phyloP scores from a whole-genome alignment of 2,329 filamentous ascomycete species.

The Fusarium abutilonis region DNA sequence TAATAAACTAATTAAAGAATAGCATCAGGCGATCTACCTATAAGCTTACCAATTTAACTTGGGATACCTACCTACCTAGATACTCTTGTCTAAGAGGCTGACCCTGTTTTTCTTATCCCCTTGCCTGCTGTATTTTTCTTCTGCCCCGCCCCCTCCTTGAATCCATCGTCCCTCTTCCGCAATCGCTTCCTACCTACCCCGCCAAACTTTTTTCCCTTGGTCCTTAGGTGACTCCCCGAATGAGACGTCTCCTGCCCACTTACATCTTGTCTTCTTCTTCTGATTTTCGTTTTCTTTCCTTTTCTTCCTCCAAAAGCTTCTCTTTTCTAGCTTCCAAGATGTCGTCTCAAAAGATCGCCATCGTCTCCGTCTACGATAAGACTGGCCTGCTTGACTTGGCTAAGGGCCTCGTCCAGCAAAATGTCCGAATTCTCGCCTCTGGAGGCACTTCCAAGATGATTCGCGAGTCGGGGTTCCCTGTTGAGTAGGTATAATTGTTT shows the following conservation, averaged over 20 bases:
- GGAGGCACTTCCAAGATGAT: slow-evolving; percentile 97
- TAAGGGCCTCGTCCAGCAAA: slow-evolving; percentile 87
- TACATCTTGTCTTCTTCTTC: slow-evolving; percentile 16
- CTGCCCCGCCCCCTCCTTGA: slow-evolving; percentile 38
- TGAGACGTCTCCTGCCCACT: slow-evolving; percentile 31
- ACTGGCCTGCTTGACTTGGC: slow-evolving; percentile 92
- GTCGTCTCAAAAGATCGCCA: slow-evolving; percentile 71
- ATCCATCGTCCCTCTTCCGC: slow-evolving; percentile 15
- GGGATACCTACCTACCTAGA: too few species aligned
- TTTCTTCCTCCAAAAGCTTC: slow-evolving; percentile 15
- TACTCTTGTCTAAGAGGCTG: too few species aligned
- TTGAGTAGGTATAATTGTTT: slow-evolving; percentile 73
- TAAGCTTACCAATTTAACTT: too few species aligned
- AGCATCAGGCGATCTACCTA: too few species aligned
- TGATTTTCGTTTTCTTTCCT: slow-evolving; percentile 4
- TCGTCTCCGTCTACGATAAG: slow-evolving; percentile 99
- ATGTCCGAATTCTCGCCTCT: slow-evolving; percentile 92
- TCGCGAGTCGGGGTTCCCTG: slow-evolving; percentile 91
- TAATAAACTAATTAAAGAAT: too few species aligned
- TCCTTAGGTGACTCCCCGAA: too few species aligned
- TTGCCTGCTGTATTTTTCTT: too few species aligned
- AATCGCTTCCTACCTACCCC: slow-evolving; percentile 41
- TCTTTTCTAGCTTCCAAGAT: slow-evolving; percentile 45
- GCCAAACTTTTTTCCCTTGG: slow-evolving; percentile 44
- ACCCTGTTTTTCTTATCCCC: too few species aligned